phyloP scores from a whole-genome alignment of 352 stramenopile species.

The Globisporangium echinulatum region DNA sequence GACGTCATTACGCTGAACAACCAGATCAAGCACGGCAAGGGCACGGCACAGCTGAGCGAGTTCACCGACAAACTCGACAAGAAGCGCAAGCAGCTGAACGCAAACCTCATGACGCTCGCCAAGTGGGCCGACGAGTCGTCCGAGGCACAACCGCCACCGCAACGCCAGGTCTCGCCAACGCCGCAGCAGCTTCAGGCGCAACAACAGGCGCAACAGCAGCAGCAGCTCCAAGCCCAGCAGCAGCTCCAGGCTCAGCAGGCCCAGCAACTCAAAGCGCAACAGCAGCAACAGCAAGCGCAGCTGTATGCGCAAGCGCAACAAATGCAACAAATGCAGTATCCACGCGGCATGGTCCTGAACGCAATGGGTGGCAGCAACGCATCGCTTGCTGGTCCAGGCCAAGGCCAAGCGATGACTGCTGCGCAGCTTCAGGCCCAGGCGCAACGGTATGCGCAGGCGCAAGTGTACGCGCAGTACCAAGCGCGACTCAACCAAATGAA shows the following conservation, averaged over 20 bases:
- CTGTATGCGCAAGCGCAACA: conserved; percentile 23
- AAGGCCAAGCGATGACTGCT: conserved; percentile 11
- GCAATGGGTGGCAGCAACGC: conserved; percentile 13
- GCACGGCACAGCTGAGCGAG: conserved; percentile 61
- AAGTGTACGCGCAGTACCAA: conserved; percentile 55
- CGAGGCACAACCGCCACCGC: conserved; percentile 38
- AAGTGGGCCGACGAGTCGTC: conserved; percentile 85
- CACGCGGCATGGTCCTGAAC: conserved; percentile 20
- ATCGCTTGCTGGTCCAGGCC: conserved; percentile 11
- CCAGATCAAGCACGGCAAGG: conserved; percentile 82
- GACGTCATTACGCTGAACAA: conserved; percentile 88
- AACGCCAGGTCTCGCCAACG: conserved; percentile 14
- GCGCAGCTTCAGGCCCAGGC: conserved; percentile 23
- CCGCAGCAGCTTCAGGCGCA: conserved; percentile 23
- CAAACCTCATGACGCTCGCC: conserved; percentile 86
- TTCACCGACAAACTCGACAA: conserved; percentile 85
- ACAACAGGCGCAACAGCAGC: conserved; percentile 22
- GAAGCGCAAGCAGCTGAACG: conserved; percentile 87
- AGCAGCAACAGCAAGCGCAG: conserved; percentile 24
- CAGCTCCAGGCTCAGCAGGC: conserved; percentile 18
- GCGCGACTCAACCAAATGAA: conserved; percentile 56
- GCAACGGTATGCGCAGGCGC: conserved; percentile 21
- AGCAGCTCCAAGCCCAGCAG: conserved; percentile 17
- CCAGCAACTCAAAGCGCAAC: conserved; percentile 19
- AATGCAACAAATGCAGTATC: conserved; percentile 19